phyloP scores from a whole-genome alignment of 768 basidiomycete genomes.

The Lactifluus rugatus region DNA sequence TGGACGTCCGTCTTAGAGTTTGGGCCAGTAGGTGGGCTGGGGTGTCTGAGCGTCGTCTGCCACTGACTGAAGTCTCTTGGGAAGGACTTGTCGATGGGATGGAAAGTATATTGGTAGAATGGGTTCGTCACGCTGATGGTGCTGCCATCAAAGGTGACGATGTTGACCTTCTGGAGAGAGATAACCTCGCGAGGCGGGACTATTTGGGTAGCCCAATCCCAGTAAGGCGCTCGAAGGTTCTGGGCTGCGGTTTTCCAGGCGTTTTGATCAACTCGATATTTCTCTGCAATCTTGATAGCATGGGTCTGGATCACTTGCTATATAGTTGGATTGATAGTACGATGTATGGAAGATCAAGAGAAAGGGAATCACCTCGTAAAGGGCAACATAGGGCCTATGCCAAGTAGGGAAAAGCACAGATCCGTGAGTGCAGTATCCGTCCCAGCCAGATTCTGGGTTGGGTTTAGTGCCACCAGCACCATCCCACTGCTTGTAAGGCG shows the following conservation, averaged over 20 bases:
- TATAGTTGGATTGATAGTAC: not conserved
- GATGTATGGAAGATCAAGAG: not conserved
- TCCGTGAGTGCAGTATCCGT: slow-evolving; percentile 47
- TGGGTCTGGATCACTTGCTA: slow-evolving; percentile 40
- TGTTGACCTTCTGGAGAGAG: slow-evolving; percentile 26
- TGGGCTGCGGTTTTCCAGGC: slow-evolving; percentile 29
- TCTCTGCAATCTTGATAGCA: slow-evolving; percentile 34
- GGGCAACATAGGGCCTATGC: slow-evolving; percentile 43
- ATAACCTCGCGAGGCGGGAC: slow-evolving; percentile 35
- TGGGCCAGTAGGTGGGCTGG: not conserved
- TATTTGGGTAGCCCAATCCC: slow-evolving; percentile 40
- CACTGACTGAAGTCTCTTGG: not conserved
- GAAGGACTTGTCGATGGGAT: slow-evolving; percentile 22
- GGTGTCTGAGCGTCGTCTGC: slow-evolving; percentile 12
- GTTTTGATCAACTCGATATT: slow-evolving; percentile 25
- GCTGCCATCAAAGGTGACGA: slow-evolving; percentile 28
- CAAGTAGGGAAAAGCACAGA: slow-evolving; percentile 45
- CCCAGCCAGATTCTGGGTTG: slow-evolving; percentile 23
- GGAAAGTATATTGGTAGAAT: slow-evolving; percentile 29
- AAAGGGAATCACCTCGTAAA: slow-evolving; percentile 36
- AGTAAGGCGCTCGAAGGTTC: slow-evolving; percentile 35
- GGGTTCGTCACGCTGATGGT: slow-evolving; percentile 27
- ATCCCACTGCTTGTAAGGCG: slow-evolving; percentile 39
- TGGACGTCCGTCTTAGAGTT: slow-evolving; percentile 22
- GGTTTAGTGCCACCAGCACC: slow-evolving; percentile 27